Evolutionary conservation across 139 green algal genomes (phyloP).

Genomic region (Micromonas commoda): DNA sequence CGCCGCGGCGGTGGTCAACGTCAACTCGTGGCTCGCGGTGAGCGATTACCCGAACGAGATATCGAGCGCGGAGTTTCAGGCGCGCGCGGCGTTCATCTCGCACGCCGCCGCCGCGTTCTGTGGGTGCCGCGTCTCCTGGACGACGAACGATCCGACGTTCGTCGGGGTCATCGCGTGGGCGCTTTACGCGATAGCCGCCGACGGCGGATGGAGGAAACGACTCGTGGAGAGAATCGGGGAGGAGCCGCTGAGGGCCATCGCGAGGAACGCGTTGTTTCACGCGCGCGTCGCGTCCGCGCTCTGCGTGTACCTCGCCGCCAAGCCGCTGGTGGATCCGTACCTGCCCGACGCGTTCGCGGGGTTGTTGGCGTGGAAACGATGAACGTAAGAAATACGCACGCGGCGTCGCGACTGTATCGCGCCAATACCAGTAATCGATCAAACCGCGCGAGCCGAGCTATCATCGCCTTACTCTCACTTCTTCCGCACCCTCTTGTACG

Average conservation of each 20-base stretch:
- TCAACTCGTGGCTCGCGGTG: conserved; percentile 14
- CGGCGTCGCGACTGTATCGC: too few species aligned
- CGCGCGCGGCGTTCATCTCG: background rate
- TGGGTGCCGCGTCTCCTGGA: background rate
- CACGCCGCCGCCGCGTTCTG: background rate
- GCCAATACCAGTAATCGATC: too few species aligned
- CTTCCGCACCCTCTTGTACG: too few species aligned
- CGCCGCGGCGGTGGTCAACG: conserved; percentile 9
- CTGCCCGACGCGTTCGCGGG: too few species aligned
- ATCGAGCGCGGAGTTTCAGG: background rate
- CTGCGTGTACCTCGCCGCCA: too few species aligned
- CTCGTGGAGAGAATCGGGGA: background rate
- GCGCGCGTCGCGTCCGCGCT: too few species aligned
- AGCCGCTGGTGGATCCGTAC: too few species aligned
- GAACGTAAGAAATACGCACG: too few species aligned
- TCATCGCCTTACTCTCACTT: too few species aligned
- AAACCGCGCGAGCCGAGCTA: too few species aligned
- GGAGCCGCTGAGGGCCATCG: background rate
- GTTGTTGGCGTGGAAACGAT: too few species aligned
- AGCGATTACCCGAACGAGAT: too few species aligned
- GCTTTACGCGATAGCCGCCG: background rate
- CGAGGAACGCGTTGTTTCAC: background rate
- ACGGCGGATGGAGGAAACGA: background rate
- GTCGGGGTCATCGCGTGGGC: conserved; percentile 14
- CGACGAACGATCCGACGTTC: background rate